phyloP scores from a whole-genome alignment of 331 rosid species.

The Malus hybrid region DNA sequence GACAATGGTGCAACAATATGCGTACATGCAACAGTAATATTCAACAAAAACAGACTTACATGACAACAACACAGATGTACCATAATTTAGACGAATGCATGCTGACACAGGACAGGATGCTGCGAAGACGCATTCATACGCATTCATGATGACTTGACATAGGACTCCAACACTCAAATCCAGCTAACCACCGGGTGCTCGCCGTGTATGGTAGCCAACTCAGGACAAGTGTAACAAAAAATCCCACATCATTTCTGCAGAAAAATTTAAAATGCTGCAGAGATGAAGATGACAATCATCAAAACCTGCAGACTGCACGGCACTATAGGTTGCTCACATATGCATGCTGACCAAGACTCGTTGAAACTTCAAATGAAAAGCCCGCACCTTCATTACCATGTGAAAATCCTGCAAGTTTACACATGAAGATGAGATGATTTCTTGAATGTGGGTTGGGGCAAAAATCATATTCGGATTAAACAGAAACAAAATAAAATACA shows the following conservation, averaged over 20 bases:
- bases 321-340: conserved; percentile 1
- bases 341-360: conserved; percentile 14
- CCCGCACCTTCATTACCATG: not conserved
- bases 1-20: not conserved
- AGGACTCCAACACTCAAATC: not conserved
- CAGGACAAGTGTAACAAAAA: not conserved
- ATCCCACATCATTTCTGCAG: not conserved
- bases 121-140: not conserved
- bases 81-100: conserved; percentile 10
- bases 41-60: not conserved
- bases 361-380: not conserved
- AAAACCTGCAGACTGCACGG: not conserved
- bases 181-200: not conserved
- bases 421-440: not conserved
- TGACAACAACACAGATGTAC: conserved; percentile 17
- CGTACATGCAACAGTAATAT: not conserved
- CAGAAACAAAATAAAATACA: not conserved
- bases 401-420: conserved; percentile 10
- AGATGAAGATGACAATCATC: not conserved
- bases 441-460: not conserved
- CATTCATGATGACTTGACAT: not conserved
- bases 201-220: not conserved
- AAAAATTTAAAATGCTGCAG: not conserved
- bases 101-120: not conserved
- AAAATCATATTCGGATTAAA: not conserved